phyloP scores from a whole-genome alignment of 1,284 basidiomycete species.

The Fomes fomentarius region DNA sequence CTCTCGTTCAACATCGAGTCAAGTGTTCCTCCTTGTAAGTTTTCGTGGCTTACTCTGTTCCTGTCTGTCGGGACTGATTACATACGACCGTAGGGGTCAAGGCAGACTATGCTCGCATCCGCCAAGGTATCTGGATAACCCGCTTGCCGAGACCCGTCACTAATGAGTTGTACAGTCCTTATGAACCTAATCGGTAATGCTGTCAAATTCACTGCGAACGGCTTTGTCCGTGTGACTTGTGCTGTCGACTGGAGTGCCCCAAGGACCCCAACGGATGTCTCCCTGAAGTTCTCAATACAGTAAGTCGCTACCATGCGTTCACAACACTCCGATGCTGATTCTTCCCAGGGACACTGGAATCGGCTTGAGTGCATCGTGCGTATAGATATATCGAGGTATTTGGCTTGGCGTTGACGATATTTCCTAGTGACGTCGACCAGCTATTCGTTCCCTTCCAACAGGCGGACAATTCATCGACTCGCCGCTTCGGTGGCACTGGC shows the following conservation, averaged over 20 bases:
- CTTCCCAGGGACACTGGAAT: conserved; percentile 64
- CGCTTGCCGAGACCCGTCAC: not conserved
- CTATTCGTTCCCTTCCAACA: conserved; percentile 76
- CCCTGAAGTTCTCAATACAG: conserved; percentile 68
- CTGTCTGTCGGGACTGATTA: too few relatives aligned
- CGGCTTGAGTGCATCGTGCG: conserved; percentile 54
- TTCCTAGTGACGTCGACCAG: conserved; percentile 55
- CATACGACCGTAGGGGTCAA: too few relatives aligned
- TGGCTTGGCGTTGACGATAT: not conserved
- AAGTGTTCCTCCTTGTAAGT: conserved; percentile 62
- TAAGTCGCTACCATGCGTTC: too few relatives aligned
- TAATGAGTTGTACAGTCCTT: conserved; percentile 44
- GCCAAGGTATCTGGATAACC: conserved; percentile 51
- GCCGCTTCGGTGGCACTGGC: conserved; percentile 73
- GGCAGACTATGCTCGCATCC: conserved; percentile 71
- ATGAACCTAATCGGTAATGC: conserved; percentile 80
- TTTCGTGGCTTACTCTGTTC: too few relatives aligned
- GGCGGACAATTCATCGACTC: conserved; percentile 74
- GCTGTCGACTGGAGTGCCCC: conserved; percentile 48
- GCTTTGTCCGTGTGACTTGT: conserved; percentile 64
- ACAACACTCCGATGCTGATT: too few relatives aligned
- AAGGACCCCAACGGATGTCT: conserved; percentile 45
- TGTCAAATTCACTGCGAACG: conserved; percentile 68
- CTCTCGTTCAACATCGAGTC: conserved; percentile 70
- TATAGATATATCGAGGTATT: not conserved